Evolutionary conservation across 2,329 filamentous ascomycete species (phyloP).

Genomic region (Rhynchosporium graminicola): DNA sequence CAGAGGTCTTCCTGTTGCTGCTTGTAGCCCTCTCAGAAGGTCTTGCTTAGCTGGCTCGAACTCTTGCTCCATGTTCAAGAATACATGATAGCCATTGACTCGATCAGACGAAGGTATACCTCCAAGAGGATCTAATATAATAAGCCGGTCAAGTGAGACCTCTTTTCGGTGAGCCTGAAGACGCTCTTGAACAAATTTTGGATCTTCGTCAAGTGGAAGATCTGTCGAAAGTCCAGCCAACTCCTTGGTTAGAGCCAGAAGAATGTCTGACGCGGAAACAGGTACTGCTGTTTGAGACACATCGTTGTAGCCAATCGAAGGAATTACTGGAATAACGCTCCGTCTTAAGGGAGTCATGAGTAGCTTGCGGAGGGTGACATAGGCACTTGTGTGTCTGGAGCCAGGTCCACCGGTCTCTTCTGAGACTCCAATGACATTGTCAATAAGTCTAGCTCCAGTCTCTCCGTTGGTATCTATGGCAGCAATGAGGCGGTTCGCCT

Average conservation of each 20-base stretch:
- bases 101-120: constrained; percentile 72
- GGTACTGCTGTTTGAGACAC: constrained; percentile 49
- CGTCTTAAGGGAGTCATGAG: constrained; percentile 66
- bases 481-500: constrained; percentile 72
- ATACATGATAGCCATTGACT: constrained; percentile 70
- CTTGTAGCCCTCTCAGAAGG: constrained; percentile 43
- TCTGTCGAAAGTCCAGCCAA: constrained; percentile 64
- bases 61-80: constrained; percentile 93
- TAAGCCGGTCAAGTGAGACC: constrained; percentile 77
- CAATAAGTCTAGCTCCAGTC: constrained; percentile 68
- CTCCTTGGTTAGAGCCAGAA: constrained; percentile 76
- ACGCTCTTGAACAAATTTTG: constrained; percentile 43
- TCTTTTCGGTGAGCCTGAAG: constrained; percentile 48
- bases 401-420: constrained; percentile 23
- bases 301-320: constrained; percentile 60
- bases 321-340: constrained; percentile 70
- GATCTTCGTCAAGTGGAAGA: constrained; percentile 44
- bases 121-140: constrained; percentile 83
- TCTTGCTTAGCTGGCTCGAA: constrained; percentile 68
- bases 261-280: constrained; percentile 61
- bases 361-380: constrained; percentile 50
- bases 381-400: constrained; percentile 30
- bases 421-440: constrained; percentile 47
- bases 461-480: constrained; percentile 71
- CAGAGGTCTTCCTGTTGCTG: not conserved